Evolutionary conservation across 208 protist species (phyloP), one percentile per base, ranked within the genome.

Genomic region (Trypanosoma theileri): DNA sequence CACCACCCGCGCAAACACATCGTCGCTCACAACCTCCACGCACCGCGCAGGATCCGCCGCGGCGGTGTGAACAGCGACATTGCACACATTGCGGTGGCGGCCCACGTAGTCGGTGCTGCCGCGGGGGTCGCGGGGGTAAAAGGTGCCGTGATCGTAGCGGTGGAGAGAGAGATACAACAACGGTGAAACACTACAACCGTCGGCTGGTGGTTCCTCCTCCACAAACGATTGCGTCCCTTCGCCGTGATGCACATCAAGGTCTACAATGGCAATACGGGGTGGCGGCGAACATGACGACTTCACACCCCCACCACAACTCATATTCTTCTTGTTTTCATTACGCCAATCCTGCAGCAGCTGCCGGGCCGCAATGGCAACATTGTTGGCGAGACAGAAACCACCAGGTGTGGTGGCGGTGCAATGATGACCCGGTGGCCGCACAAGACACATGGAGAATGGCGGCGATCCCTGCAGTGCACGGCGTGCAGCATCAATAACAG

Each of bases 181-280:
- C 3, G 73, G 67, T 19, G 66, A 31, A 3, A 26, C 17, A 19
- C 77, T 66, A 24, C 40, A 59, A 17, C 58, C 2, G 6, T 12
- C 24, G 44, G 40, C 46, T n/a, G 31, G 57, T 22, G 40, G n/a
- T 14, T 67, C 58, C 24, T 84, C 71, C 40, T 96, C 91, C 41
- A 97, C 93, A 61, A 96, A 91, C n/a, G 81, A 69, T 21, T 95
- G 88, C 11, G 87, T 97, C 22, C 94, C 96, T 72, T 97, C 94
- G 22, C 93, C 95, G 65, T 97, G 95, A 69, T 97, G 95, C 7
- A 98, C 84, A 69, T 98, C 96, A 62, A 95, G 77, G 59, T 97
- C 94, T 14, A 97, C 51, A 52, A 97, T 93, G 0, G 85, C 82
- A 62, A 97, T 80, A 16, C 79, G 78, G 17, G 64, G 35, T 21